Conservation (phyloP, 768 basidiomycete genomes). For the Pleurotus tuoliensis region DNA sequence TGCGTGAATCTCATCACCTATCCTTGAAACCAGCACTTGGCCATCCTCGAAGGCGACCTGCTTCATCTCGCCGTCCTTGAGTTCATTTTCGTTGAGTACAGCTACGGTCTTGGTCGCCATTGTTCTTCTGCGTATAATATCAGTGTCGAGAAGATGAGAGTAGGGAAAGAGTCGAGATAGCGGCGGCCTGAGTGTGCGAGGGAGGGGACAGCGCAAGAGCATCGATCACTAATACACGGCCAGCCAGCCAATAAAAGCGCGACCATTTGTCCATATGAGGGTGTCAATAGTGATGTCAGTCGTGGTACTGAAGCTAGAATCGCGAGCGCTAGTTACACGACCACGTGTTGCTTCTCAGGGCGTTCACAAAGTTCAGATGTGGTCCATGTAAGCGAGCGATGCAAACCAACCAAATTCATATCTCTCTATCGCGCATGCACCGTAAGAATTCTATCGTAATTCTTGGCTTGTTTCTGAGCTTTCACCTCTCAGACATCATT, state of each 20-base stretch:
- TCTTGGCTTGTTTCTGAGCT: neutral
- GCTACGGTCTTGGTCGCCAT: slow-evolving; percentile 52
- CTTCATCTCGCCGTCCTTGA: slow-evolving; percentile 75
- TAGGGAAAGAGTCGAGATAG: slow-evolving; percentile 6
- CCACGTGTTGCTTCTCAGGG: no score
- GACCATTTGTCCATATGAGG: neutral
- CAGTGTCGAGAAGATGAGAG: neutral
- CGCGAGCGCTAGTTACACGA: neutral
- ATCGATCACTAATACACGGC: slow-evolving; percentile 1
- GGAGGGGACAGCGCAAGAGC: neutral
- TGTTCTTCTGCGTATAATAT: slow-evolving; percentile 13
- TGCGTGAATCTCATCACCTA: slow-evolving; percentile 73
- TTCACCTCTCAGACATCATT: slow-evolving; percentile 26
- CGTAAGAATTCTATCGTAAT: slow-evolving; percentile 24
- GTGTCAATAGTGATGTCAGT: slow-evolving; percentile 8
- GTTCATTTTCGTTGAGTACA: slow-evolving; percentile 53
- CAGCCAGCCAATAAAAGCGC: neutral
- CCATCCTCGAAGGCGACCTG: slow-evolving; percentile 75
- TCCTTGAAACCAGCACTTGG: slow-evolving; percentile 72
- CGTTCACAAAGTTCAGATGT: no score
- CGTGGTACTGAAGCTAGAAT: neutral
- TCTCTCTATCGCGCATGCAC: slow-evolving; percentile 40
- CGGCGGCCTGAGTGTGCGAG: neutral
- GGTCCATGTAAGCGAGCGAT: slow-evolving; percentile 5
- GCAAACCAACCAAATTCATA: slow-evolving; percentile 17